These are phyloP conservation scores for Leccinum disarticulatum DNA, from an alignment of 768 basidiomycete genomes.

Conservation along the genomic window DNA sequence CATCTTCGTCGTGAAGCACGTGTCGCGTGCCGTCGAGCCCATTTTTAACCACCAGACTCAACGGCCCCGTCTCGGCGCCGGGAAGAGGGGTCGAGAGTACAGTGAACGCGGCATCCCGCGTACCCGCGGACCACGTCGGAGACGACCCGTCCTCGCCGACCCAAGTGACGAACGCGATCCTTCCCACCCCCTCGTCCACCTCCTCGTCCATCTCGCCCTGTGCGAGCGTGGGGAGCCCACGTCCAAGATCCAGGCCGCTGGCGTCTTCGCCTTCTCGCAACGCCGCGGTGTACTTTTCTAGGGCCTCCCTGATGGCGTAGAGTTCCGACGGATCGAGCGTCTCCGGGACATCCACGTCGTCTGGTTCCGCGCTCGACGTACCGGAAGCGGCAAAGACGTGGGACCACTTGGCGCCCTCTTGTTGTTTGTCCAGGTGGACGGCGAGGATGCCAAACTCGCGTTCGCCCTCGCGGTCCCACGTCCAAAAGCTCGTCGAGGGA, in stretches of 20 bases:
- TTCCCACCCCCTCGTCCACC: conserved; percentile 73
- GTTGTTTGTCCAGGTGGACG: conserved; percentile 82
- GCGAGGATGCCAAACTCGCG: conserved; percentile 69
- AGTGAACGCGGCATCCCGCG: conserved; percentile 39
- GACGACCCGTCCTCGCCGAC: conserved; percentile 50
- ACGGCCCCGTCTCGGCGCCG: conserved; percentile 35
- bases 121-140: conserved; percentile 42
- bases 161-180: conserved; percentile 65
- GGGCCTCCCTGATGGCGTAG: conserved; percentile 69
- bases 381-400: conserved; percentile 71
- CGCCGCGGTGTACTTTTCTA: conserved; percentile 83
- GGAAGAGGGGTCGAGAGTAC: conserved; percentile 76
- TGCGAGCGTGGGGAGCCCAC: conserved; percentile 74
- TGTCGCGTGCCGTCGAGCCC: conserved; percentile 73
- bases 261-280: conserved; percentile 57
- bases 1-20: conserved; percentile 36
- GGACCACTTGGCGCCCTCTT: conserved; percentile 83
- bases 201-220: conserved; percentile 93
- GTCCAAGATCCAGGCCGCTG: conserved; percentile 62
- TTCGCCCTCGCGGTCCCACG: conserved; percentile 80
- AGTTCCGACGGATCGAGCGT: conserved; percentile 86
- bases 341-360: conserved; percentile 76
- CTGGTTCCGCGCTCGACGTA: conserved; percentile 31
- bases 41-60: conserved; percentile 63
- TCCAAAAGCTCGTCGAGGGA: conserved; percentile 85